phyloP scores from a whole-genome alignment of 345 rosid genomes.

The Citrus mangshanensis region DNA sequence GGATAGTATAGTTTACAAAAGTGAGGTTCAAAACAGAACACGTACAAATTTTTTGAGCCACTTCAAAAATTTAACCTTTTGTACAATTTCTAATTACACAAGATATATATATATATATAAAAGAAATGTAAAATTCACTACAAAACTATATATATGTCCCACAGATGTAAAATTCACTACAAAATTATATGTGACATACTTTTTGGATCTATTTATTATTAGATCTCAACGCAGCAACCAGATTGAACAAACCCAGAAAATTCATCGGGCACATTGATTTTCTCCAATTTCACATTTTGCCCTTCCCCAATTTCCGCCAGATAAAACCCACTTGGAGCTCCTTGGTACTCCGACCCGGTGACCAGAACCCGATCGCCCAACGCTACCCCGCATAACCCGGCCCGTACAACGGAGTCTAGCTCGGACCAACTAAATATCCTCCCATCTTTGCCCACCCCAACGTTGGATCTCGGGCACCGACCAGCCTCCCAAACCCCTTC shows the following conservation, averaged over 20 bases:
- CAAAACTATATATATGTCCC: too few relatives aligned
- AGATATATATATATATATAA: too few relatives aligned
- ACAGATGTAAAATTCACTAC: too few relatives aligned
- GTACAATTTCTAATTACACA: too few relatives aligned
- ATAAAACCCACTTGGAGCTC: conserved; percentile 44
- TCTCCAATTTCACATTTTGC: conserved; percentile 36
- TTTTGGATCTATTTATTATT: not conserved
- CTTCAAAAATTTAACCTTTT: too few relatives aligned
- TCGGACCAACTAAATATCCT: conserved; percentile 27
- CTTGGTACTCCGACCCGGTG: conserved; percentile 52
- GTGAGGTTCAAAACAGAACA: too few relatives aligned
- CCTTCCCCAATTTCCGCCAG: conserved; percentile 17
- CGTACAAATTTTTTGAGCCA: too few relatives aligned
- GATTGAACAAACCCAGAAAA: conserved; percentile 56
- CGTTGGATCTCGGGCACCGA: conserved; percentile 41
- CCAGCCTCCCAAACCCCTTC: conserved; percentile 46
- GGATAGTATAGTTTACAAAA: too few relatives aligned
- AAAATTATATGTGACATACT: not conserved
- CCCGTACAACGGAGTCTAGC: conserved; percentile 22
- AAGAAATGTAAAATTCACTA: too few relatives aligned
- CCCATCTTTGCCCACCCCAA: conserved; percentile 27
- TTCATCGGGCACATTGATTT: conserved; percentile 30
- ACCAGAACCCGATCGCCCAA: conserved; percentile 32
- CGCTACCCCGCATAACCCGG: conserved; percentile 39
- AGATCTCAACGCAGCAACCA: conserved; percentile 58